phyloP scores from a whole-genome alignment of 352 stramenopile genomes.

The Pythium aristosporum region DNA sequence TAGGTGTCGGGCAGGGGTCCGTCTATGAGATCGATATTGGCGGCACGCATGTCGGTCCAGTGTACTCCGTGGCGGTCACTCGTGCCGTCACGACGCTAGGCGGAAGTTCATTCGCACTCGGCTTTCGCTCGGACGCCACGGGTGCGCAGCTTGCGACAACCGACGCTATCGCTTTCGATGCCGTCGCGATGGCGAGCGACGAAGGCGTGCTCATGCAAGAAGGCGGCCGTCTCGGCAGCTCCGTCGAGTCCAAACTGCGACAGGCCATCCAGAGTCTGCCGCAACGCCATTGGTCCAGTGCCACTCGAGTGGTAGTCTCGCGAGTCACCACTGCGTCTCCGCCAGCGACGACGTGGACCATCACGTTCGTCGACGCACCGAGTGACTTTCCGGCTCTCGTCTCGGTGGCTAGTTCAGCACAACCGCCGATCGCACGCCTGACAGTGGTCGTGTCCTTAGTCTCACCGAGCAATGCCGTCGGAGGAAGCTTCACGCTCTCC shows the following conservation, averaged over 20 bases:
- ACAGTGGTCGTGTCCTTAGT: conserved; percentile 8
- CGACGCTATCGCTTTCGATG: conserved; percentile 30
- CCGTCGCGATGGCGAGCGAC: conserved; percentile 33
- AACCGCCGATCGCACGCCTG: neutral
- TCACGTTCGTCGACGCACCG: conserved; percentile 33
- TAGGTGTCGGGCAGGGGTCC: conserved; percentile 30
- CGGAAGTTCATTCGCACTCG: conserved; percentile 29
- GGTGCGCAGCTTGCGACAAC: conserved; percentile 17
- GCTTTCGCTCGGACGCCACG: conserved; percentile 19
- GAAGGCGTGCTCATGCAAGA: conserved; percentile 28
- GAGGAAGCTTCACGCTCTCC: conserved; percentile 17
- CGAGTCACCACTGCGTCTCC: neutral
- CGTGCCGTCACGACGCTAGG: conserved; percentile 5
- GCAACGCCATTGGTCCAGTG: neutral
- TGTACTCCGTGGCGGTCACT: conserved; percentile 27
- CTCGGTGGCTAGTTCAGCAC: neutral
- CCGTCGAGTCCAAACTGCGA: conserved; percentile 30
- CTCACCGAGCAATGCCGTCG: conserved; percentile 6
- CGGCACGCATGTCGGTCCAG: conserved; percentile 24
- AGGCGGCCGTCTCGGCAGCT: conserved; percentile 32
- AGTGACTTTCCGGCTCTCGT: conserved; percentile 30
- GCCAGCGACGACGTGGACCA: conserved; percentile 18
- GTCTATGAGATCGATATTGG: conserved; percentile 30
- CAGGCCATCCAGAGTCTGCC: conserved; percentile 16
- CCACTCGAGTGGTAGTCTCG: conserved; percentile 2